phyloP scores from a whole-genome alignment of 192 early-diverging fungal species.

The Coemansia asiatica region DNA sequence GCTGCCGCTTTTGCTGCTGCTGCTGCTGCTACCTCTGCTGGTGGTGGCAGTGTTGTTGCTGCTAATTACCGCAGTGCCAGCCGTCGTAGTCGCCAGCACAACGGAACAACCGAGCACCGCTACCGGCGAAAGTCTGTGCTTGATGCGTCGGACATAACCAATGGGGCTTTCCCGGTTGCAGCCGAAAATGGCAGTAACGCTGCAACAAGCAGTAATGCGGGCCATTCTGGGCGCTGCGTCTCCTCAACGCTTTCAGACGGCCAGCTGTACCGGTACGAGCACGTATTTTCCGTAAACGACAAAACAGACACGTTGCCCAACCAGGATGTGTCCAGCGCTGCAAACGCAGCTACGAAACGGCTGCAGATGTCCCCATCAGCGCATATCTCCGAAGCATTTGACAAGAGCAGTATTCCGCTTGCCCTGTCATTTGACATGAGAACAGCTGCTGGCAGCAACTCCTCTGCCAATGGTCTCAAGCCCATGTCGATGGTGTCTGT shows the following conservation, averaged over 20 bases:
- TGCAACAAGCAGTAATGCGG: conserved; percentile 7
- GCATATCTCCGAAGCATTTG: neutral
- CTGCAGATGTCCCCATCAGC: neutral
- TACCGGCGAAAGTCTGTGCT: conserved; percentile 55
- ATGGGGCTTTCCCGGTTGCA: neutral
- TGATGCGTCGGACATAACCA: conserved; percentile 22
- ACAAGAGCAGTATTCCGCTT: conserved; percentile 20
- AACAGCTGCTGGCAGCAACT: conserved; percentile 9
- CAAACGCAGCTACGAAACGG: neutral
- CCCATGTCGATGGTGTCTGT: conserved; percentile 20
- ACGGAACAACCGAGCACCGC: conserved; percentile 52
- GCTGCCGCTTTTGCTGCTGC: neutral
- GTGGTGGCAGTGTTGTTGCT: neutral
- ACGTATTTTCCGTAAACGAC: conserved; percentile 43
- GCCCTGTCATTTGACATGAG: conserved; percentile 17
- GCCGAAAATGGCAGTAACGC: conserved; percentile 11
- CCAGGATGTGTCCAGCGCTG: conserved; percentile 8
- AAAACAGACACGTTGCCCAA: conserved; percentile 9
- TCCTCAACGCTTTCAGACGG: conserved; percentile 22
- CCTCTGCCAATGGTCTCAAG: conserved; percentile 7
- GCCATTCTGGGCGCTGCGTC: conserved; percentile 25
- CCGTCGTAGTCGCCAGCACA: conserved; percentile 25
- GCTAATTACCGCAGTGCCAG: neutral
- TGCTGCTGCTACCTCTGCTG: neutral
- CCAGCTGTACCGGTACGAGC: conserved; percentile 38